These are phyloP conservation scores for Benincasa hispida DNA, from an alignment of 306 rosid genomes.

Conservation along the genomic window DNA sequence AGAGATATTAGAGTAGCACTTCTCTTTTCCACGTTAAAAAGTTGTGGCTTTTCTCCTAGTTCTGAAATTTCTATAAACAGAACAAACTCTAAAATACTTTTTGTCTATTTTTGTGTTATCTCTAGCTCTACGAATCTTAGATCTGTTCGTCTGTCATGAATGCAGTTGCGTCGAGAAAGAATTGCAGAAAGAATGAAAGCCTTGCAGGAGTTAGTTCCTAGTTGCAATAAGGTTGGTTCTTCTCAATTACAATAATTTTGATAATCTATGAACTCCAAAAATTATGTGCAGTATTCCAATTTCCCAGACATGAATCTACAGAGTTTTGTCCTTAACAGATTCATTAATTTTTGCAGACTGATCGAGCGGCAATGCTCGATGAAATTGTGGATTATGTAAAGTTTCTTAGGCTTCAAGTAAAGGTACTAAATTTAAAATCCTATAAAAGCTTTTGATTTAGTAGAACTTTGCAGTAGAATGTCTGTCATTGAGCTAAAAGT, in stretches of 20 bases:
- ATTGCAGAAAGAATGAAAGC: conserved; percentile 99
- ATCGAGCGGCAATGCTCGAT: conserved; percentile 92
- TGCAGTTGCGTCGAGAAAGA: conserved; percentile 93
- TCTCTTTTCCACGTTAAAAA: too few relatives aligned
- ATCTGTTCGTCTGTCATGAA: conserved; percentile 6
- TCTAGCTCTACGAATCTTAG: not conserved
- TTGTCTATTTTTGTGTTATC: not conserved
- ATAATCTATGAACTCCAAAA: not conserved
- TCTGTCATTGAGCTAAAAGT: too few relatives aligned
- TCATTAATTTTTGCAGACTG: conserved; percentile 44
- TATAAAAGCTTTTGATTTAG: not conserved
- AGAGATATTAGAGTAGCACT: too few relatives aligned
- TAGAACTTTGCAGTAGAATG: not conserved
- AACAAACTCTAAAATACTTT: not conserved
- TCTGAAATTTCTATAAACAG: too few relatives aligned
- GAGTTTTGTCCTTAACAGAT: not conserved
- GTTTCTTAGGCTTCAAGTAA: conserved; percentile 96
- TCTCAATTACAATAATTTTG: not conserved
- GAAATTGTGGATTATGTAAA: conserved; percentile 96
- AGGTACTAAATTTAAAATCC: conserved; percentile 36
- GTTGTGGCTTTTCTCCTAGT: too few relatives aligned
- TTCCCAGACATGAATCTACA: not conserved
- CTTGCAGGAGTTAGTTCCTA: conserved; percentile 91
- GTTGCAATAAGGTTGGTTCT: conserved; percentile 71
- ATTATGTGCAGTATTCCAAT: not conserved